phyloP scores from a whole-genome alignment of 1,284 basidiomycete species.

The Microbotryum violaceum region DNA sequence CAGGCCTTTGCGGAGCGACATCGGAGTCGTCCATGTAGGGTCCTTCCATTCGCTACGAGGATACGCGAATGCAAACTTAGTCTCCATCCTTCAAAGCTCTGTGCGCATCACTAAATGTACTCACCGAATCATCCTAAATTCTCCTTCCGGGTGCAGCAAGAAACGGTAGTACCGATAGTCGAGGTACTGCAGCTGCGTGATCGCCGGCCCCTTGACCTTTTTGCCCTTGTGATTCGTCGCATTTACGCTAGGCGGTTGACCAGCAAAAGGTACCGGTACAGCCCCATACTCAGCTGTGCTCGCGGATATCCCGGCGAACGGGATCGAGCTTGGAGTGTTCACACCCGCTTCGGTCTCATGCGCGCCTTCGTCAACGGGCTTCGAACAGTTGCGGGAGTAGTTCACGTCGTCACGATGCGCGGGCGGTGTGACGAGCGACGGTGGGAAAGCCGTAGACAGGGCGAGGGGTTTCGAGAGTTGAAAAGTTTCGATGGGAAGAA shows the following conservation, averaged over 20 bases:
- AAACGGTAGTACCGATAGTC: constrained; percentile 81
- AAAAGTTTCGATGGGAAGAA: constrained; percentile 62
- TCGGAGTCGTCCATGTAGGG: constrained; percentile 60
- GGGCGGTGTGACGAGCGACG: constrained; percentile 26
- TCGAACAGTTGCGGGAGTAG: constrained; percentile 5
- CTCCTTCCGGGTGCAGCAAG: constrained; percentile 74
- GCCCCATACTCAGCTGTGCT: not conserved
- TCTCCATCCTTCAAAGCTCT: not conserved
- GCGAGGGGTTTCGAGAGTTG: constrained; percentile 59
- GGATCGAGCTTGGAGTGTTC: constrained; percentile 39
- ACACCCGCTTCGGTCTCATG: constrained; percentile 38
- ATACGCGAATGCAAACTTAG: not conserved
- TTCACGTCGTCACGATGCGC: constrained; percentile 28
- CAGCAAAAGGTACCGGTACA: constrained; percentile 1
- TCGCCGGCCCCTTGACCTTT: constrained; percentile 28
- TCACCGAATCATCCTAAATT: constrained; percentile 74
- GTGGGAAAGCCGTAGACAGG: constrained; percentile 66
- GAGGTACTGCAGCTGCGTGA: constrained; percentile 42
- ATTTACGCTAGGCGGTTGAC: not conserved
- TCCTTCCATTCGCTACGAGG: constrained; percentile 81
- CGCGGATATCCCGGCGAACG: not conserved
- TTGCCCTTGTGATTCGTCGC: constrained; percentile 8
- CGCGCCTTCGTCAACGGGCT: constrained; percentile 28
- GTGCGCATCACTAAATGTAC: constrained; percentile 19
- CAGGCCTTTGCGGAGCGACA: constrained; percentile 59